Conservation (phyloP, 2,329 filamentous ascomycete species). For the Sordariomycetes sp. region DNA sequence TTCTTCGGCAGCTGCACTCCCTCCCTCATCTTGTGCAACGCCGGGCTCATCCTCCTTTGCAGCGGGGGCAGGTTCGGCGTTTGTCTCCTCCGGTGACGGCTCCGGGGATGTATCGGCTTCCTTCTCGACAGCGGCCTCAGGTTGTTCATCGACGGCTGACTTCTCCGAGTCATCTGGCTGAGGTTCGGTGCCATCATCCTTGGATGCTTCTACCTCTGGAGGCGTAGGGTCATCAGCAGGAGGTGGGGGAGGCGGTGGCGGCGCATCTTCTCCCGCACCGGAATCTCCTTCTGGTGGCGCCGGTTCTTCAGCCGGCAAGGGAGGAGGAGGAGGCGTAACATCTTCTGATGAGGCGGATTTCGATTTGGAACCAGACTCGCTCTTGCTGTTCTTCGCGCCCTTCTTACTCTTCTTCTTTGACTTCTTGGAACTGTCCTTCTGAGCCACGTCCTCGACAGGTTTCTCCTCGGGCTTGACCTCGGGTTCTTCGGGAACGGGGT, state of each 20-base stretch:
- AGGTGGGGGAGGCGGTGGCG: constrained; percentile 1
- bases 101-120: neutral
- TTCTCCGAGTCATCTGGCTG: neutral
- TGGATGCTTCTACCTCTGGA: neutral
- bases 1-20: neutral
- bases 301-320: neutral
- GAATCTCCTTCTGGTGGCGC: neutral
- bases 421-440: neutral
- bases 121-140: neutral
- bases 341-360: neutral
- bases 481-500: constrained; percentile 4
- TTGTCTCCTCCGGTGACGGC: neutral
- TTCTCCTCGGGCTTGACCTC: constrained; percentile 2
- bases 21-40: neutral
- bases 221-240: neutral
- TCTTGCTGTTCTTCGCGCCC: constrained; percentile 1
- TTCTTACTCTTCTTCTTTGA: neutral
- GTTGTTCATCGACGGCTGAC: neutral
- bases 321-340: constrained; percentile 1
- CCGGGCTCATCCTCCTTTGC: neutral
- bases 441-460: neutral
- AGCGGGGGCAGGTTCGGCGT: neutral
- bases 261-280: neutral
- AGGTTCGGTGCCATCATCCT: neutral
- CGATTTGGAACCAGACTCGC: neutral